Conservation (phyloP, 345 rosid species). For the Moricandia moricandioides region DNA sequence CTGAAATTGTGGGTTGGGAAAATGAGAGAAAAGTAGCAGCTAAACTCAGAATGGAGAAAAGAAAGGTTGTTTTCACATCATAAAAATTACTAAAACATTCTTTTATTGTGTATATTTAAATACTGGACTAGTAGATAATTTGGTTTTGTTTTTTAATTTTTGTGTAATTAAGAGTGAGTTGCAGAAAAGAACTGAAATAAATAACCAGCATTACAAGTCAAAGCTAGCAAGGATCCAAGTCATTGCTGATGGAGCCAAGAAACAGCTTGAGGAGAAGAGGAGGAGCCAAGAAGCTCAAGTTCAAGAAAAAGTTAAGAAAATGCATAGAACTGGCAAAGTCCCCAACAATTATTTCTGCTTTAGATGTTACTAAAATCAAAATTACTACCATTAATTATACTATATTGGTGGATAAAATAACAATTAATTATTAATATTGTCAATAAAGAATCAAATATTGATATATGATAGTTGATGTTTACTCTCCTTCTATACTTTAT, state of each 20-base stretch:
- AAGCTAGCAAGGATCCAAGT: conserved; percentile 57
- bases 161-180: conserved; percentile 51
- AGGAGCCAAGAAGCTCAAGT: conserved; percentile 50
- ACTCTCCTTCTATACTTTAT: not conserved
- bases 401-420: not conserved
- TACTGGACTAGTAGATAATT: not conserved
- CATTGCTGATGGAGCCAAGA: conserved; percentile 54
- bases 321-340: conserved; percentile 41
- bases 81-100: not conserved
- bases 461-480: conserved; percentile 14
- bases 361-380: conserved; percentile 27
- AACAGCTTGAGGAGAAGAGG: conserved; percentile 59
- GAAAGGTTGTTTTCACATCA: conserved; percentile 42
- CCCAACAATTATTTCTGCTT: conserved; percentile 55
- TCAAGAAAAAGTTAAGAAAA: conserved; percentile 50
- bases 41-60: conserved; percentile 52
- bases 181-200: conserved; percentile 51
- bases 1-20: conserved; percentile 65
- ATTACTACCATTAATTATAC: not conserved
- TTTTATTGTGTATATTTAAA: not conserved
- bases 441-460: not conserved
- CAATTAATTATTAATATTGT: not conserved
- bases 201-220: conserved; percentile 48
- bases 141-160: not conserved
- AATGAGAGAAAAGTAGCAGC: conserved; percentile 59